Evolutionary conservation across 805 yeast genomes (phyloP).

Genomic region (Blastobotrys robertii): DNA sequence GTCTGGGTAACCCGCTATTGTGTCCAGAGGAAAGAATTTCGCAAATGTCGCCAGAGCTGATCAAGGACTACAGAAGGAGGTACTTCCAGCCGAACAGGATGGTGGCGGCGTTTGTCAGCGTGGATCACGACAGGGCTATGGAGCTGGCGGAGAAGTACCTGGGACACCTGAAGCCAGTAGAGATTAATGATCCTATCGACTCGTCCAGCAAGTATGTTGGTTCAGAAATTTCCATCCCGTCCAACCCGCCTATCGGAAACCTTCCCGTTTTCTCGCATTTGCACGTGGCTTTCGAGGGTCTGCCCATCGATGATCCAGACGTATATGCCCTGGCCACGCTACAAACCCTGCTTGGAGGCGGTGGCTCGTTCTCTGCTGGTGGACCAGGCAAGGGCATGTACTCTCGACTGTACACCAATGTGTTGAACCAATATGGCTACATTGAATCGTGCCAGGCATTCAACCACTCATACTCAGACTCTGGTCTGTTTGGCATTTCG

Average conservation of each 20-base stretch:
- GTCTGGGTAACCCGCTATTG: constrained; percentile 77
- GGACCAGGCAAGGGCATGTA: constrained; percentile 99
- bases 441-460: constrained; percentile 82
- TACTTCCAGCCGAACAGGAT: constrained; percentile 72
- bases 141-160: constrained; percentile 52
- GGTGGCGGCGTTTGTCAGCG: constrained; percentile 84
- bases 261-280: constrained; percentile 58
- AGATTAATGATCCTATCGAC: constrained; percentile 6
- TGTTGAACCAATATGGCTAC: constrained; percentile 82
- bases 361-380: constrained; percentile 96
- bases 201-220: constrained; percentile 18
- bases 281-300: constrained; percentile 81
- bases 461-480: constrained; percentile 82
- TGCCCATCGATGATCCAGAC: constrained; percentile 74
- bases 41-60: constrained; percentile 40
- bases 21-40: constrained; percentile 67
- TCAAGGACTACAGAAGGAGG: constrained; percentile 50
- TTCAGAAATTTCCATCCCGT: constrained; percentile 12
- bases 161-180: constrained; percentile 43
- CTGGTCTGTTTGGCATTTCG: constrained; percentile 86
- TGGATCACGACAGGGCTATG: constrained; percentile 59
- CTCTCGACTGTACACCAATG: constrained; percentile 83
- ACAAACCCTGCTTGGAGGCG: constrained; percentile 90
- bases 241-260: constrained; percentile 15
- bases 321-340: constrained; percentile 83